Conservation (phyloP, 2,329 filamentous ascomycete genomes). For the Trichoderma sp. region DNA sequence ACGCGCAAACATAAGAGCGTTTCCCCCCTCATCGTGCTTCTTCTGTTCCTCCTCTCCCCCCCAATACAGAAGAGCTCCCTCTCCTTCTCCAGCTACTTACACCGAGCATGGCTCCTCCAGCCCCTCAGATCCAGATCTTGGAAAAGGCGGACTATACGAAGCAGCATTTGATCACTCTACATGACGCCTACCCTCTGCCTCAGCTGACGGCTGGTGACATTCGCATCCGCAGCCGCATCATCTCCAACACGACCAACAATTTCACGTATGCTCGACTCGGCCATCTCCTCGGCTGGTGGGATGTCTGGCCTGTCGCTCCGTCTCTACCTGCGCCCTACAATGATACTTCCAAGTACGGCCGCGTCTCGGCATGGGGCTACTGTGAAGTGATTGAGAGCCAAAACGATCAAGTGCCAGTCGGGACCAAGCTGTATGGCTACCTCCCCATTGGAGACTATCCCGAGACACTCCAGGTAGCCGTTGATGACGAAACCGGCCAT, state of each 20-base stretch:
- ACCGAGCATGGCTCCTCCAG: neutral
- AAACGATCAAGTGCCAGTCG: neutral
- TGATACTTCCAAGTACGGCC: slow-evolving; percentile 15
- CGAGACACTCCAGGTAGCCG: slow-evolving; percentile 7
- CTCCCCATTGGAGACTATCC: slow-evolving; percentile 18
- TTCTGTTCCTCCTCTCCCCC: neutral
- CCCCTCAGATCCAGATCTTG: slow-evolving; percentile 15
- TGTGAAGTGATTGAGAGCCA: slow-evolving; percentile 19
- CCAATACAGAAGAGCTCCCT: neutral
- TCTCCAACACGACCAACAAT: slow-evolving; percentile 2
- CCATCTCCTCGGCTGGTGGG: slow-evolving; percentile 8
- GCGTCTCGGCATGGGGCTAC: slow-evolving; percentile 14
- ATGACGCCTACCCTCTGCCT: slow-evolving; percentile 3
- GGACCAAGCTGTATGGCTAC: slow-evolving; percentile 13
- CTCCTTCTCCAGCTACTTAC: neutral
- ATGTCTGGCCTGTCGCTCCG: slow-evolving; percentile 4
- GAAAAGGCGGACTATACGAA: slow-evolving; percentile 15
- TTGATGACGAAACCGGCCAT: slow-evolving; percentile 14
- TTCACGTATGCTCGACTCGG: slow-evolving; percentile 5
- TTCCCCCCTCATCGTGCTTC: neutral
- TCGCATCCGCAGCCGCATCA: slow-evolving; percentile 7
- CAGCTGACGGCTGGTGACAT: neutral
- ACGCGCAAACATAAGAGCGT: neutral
- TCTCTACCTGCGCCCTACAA: slow-evolving; percentile 8
- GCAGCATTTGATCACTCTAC: neutral